A percentile compares a stretch with the other conserved stretches of the same genome.
Conservation (phyloP, 495 filamentous ascomycete genomes). For the Staphylotrichum tortipilum region DNA sequence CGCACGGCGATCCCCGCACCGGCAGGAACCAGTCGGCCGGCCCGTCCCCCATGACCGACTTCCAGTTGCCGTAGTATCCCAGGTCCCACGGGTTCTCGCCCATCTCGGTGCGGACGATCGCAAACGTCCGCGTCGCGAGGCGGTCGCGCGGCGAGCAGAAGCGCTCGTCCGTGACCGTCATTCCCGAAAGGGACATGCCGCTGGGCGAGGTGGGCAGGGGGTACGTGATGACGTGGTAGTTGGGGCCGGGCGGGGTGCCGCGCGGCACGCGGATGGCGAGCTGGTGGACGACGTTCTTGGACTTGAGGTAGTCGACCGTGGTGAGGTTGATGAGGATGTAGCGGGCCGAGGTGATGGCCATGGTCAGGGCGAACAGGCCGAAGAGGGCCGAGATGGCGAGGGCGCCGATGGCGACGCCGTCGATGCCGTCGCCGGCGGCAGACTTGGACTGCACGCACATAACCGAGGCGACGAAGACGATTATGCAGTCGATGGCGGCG, state of each 20-base stretch:
- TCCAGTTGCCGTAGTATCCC: constrained; percentile 56
- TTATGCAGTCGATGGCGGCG: constrained; percentile 55
- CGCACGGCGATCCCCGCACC: constrained; percentile 56
- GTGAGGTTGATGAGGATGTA: constrained; percentile 64
- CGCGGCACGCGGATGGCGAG: constrained; percentile 67
- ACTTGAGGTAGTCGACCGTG: constrained; percentile 69
- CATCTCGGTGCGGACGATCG: constrained; percentile 59
- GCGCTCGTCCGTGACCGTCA: not conserved
- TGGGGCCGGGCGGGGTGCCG: constrained; percentile 33
- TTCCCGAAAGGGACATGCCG: constrained; percentile 1
- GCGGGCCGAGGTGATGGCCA: constrained; percentile 62
- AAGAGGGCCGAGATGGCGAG: constrained; percentile 53
- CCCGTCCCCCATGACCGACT: constrained; percentile 64
- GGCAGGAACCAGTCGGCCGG: constrained; percentile 67
- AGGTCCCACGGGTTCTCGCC: constrained; percentile 78
- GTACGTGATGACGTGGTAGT: constrained; percentile 33
- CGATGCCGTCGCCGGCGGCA: constrained; percentile 17
- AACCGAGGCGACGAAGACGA: constrained; percentile 44
- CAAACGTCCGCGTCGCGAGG: constrained; percentile 55
- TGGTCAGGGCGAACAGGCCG: constrained; percentile 62
- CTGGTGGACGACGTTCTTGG: constrained; percentile 53
- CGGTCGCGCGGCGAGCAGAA: constrained; percentile 27
- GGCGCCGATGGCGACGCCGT: constrained; percentile 30
- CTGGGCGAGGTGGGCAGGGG: constrained; percentile 25
- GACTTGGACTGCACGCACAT: constrained; percentile 24